These are phyloP conservation scores for Strobilomyces dryophilus DNA, from an alignment of 768 basidiomycete species.

Conservation along the genomic window DNA sequence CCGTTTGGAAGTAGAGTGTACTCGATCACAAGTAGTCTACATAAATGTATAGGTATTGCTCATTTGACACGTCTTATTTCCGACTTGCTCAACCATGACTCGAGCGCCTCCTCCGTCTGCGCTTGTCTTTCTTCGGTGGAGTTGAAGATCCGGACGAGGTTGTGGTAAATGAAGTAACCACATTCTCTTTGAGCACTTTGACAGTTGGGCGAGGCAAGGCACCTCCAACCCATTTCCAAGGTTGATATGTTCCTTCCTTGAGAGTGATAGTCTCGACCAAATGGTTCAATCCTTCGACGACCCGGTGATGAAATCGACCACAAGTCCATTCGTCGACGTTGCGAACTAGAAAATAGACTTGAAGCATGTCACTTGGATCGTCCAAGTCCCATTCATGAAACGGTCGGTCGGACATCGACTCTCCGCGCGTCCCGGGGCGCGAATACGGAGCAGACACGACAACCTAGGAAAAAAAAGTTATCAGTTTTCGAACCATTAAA, in stretches of 20 bases:
- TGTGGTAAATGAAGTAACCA: slow-evolving; percentile 23
- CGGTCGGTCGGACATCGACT: slow-evolving; percentile 15
- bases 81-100: slow-evolving; percentile 17
- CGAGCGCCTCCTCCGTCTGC: slow-evolving; percentile 27
- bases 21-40: not conserved
- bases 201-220: slow-evolving; percentile 14
- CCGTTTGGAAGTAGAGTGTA: slow-evolving; percentile 59
- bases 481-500: not conserved
- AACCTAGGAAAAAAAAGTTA: slow-evolving; percentile 28
- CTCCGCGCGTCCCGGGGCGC: slow-evolving; percentile 11
- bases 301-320: slow-evolving; percentile 37
- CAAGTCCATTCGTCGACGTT: slow-evolving; percentile 54
- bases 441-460: slow-evolving; percentile 49
- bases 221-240: slow-evolving; percentile 48
- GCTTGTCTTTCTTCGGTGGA: slow-evolving; percentile 29
- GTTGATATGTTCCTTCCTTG: slow-evolving; percentile 33
- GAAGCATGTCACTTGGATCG: slow-evolving; percentile 40
- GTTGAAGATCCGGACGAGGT: slow-evolving; percentile 25
- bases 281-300: slow-evolving; percentile 36
- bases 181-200: slow-evolving; percentile 36
- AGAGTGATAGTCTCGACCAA: slow-evolving; percentile 34
- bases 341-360: slow-evolving; percentile 47
- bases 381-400: slow-evolving; percentile 51
- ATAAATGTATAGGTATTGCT: slow-evolving; percentile 1
- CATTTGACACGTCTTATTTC: not conserved